Evolutionary conservation across 2,329 filamentous ascomycete species (phyloP), one percentile per base, ranked within the genome.

Genomic region (Trichoderma sp.): DNA sequence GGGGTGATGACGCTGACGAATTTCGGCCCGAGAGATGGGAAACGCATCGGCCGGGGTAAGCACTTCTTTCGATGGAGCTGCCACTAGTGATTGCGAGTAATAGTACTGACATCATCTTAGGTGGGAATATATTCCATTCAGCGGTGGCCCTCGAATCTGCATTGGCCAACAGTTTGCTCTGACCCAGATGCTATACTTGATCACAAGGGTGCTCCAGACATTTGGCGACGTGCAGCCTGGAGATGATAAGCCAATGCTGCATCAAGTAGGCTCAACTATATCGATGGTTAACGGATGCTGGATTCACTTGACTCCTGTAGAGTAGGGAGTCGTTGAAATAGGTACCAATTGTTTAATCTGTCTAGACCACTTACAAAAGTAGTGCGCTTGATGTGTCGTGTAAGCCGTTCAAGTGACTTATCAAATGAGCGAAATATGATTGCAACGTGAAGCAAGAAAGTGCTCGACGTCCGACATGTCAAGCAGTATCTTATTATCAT

Each of bases 1-100:
- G 81, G 75, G 87, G 87, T 0, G 77, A 79, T 0, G 86, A 88
- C 59, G 83, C 83, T 0, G 81, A 85, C 2, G 82, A 83, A 74
- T 88, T 87, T 77, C 80, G 81, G 0, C 87, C 87, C 0, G 86
- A 88, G 77, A 81, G 87, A 7, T 88, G 86, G 84, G 80, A 83
- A 2, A 80, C 80, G 45, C 78, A 83, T 18, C 80, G 68, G 77
- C 88, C 60, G 78, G 87, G 60, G 65, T 83, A 81, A 29, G 82
- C 66, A 66, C 77, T 29, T 29, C 9, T 21, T 33, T 14, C 18
- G 24, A 53, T 53, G 3, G 24, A 33, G 9, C 41, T 11, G 16
- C 21, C 35, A 63, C 18, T 33, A 27, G n/a, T n/a, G 18, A 71
- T 2, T 6, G 12, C 12, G 9, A n/a, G 29, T 33, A 53, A 63